Evolutionary conservation across 306 rosid species (phyloP).

Genomic region (Phaseolus lunatus): DNA sequence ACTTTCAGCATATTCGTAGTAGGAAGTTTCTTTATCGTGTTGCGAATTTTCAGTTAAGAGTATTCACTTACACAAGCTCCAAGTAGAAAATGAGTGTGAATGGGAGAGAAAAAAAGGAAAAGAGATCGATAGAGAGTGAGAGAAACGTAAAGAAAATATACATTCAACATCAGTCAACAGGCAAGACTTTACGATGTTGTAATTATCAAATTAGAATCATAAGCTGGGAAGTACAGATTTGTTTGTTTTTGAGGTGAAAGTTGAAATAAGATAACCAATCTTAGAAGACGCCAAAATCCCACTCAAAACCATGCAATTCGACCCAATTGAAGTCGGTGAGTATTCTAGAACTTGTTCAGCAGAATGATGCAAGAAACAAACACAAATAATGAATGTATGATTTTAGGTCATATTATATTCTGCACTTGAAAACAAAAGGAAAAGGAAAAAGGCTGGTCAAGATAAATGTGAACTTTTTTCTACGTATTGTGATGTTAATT

Average conservation of each 20-base stretch:
- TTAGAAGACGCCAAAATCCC: constrained; percentile 14
- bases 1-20: not conserved
- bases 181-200: constrained; percentile 10
- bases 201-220: constrained; percentile 3
- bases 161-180: constrained; percentile 14
- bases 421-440: constrained; percentile 13
- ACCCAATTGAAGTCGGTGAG: not conserved
- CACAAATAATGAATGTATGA: not conserved
- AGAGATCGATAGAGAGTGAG: not conserved
- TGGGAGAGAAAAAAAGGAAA: not conserved
- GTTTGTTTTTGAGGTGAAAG: constrained; percentile 10
- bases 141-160: not conserved
- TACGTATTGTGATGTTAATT: not conserved
- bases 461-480: not conserved
- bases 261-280: not conserved
- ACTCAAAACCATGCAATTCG: constrained; percentile 24
- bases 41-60: constrained; percentile 20
- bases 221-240: not conserved
- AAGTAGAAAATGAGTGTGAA: constrained; percentile 1
- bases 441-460: not conserved
- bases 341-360: constrained; percentile 5
- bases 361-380: not conserved
- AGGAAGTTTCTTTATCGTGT: constrained; percentile 1
- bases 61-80: constrained; percentile 31
- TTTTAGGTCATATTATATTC: not conserved